Evolutionary conservation across 1,139 yeast species (phyloP).

Genomic region (Magnusiomyces magnusii): DNA sequence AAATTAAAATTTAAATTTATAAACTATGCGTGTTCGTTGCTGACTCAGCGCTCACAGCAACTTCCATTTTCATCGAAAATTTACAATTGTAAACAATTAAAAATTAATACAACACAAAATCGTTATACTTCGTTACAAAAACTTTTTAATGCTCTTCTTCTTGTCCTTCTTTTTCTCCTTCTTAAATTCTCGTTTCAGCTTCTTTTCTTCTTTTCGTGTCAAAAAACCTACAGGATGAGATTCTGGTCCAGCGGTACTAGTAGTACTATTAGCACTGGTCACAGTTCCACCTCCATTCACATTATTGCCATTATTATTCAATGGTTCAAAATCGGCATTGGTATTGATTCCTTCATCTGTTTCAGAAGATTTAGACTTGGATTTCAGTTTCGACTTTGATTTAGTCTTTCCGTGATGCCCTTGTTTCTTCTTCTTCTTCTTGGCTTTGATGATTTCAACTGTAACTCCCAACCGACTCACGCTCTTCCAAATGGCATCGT

Average conservation of each 20-base stretch:
- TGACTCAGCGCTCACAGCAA: too few relatives aligned
- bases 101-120: too few relatives aligned
- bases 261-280: neutral
- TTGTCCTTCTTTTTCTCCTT: neutral
- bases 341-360: too few relatives aligned
- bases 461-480: conserved; percentile 37
- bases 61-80: too few relatives aligned
- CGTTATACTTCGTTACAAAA: too few relatives aligned
- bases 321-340: too few relatives aligned
- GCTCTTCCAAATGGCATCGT: conserved; percentile 35
- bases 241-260: neutral
- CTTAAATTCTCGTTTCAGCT: neutral
- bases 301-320: neutral
- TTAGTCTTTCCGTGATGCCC: neutral
- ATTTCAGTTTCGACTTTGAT: neutral
- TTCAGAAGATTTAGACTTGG: too few relatives aligned
- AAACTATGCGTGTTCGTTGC: too few relatives aligned
- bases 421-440: conserved; percentile 17
- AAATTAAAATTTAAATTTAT: too few relatives aligned
- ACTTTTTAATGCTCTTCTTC: neutral
- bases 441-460: conserved; percentile 28
- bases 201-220: neutral
- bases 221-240: neutral
- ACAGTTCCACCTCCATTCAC: neutral
- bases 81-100: too few relatives aligned